Percentiles rank a stretch among this genome's conserved stretches.
Evolutionary conservation across 768 basidiomycete genomes (phyloP).

Genomic region (Boletus sensibilis): DNA sequence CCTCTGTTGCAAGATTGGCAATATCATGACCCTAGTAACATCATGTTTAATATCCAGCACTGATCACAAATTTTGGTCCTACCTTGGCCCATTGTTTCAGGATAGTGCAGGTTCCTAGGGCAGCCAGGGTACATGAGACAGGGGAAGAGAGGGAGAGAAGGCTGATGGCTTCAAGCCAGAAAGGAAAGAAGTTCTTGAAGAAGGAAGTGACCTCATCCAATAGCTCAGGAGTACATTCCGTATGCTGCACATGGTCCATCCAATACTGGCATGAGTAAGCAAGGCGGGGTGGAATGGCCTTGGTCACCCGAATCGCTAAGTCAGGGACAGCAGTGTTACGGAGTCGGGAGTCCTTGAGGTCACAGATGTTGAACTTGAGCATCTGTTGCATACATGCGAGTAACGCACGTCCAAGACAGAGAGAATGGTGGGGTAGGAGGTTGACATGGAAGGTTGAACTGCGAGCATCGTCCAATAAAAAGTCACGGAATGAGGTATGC

Average conservation of each 20-base stretch:
- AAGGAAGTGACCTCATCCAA: conserved; percentile 20
- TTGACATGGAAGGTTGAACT: conserved; percentile 22
- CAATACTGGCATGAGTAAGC: conserved; percentile 40
- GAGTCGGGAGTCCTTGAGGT: conserved; percentile 34
- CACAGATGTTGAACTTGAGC: conserved; percentile 42
- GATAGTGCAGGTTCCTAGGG: conserved; percentile 9
- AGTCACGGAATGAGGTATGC: conserved; percentile 39
- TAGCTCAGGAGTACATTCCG: conserved; percentile 13
- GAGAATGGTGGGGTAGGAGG: conserved; percentile 13
- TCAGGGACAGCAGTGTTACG: conserved; percentile 29
- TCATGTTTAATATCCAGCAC: background rate
- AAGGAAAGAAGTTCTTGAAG: conserved; percentile 29
- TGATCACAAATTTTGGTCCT: background rate
- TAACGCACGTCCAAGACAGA: conserved; percentile 25
- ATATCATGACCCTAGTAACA: conserved; percentile 11
- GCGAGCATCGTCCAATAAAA: conserved; percentile 24
- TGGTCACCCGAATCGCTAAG: conserved; percentile 14
- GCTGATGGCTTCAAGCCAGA: conserved; percentile 41
- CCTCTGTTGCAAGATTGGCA: conserved; percentile 24
- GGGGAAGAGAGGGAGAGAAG: conserved; percentile 11
- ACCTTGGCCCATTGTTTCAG: conserved; percentile 23
- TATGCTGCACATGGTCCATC: conserved; percentile 30
- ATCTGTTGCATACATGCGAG: conserved; percentile 32
- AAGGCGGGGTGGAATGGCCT: conserved; percentile 30
- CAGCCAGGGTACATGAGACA: conserved; percentile 4